phyloP scores from a whole-genome alignment of 1,284 basidiomycete genomes.

The Vanrija sp. region DNA sequence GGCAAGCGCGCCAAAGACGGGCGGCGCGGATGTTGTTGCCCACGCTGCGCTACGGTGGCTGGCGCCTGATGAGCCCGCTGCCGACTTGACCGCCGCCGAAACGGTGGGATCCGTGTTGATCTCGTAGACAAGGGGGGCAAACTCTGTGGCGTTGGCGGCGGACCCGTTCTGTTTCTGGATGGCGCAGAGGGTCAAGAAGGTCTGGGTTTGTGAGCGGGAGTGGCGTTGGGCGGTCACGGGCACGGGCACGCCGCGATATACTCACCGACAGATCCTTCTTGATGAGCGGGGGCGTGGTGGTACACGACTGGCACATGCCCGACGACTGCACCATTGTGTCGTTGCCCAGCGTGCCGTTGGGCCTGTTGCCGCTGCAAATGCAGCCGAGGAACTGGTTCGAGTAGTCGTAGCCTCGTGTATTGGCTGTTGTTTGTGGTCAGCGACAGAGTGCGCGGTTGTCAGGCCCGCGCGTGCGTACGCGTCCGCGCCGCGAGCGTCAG shows the following conservation, averaged over 20 bases:
- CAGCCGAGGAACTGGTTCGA: conserved; percentile 36
- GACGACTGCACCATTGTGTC: conserved; percentile 19
- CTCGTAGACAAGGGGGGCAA: conserved; percentile 27
- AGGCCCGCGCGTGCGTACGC: too few relatives aligned
- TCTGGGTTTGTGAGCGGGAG: neutral
- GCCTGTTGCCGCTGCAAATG: conserved; percentile 28
- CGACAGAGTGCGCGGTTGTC: neutral
- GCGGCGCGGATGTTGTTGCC: neutral
- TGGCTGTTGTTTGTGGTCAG: conserved; percentile 12
- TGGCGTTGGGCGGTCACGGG: neutral
- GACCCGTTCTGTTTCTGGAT: conserved; percentile 33
- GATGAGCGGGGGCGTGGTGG: conserved; percentile 27
- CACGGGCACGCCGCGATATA: neutral
- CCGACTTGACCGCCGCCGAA: neutral
- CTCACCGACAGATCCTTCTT: conserved; percentile 33
- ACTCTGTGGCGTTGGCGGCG: conserved; percentile 26
- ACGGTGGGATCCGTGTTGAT: conserved; percentile 13
- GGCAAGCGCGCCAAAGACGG: neutral
- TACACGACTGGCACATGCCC: conserved; percentile 34
- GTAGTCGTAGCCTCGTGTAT: conserved; percentile 20
- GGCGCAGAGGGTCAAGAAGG: conserved; percentile 27
- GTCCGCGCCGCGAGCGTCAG: too few relatives aligned
- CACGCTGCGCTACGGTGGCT: neutral
- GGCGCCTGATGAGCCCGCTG: neutral
- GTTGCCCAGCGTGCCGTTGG: conserved; percentile 19